phyloP scores from a whole-genome alignment of 352 stramenopile genomes.

The Pilasporangium apinafurcum region DNA sequence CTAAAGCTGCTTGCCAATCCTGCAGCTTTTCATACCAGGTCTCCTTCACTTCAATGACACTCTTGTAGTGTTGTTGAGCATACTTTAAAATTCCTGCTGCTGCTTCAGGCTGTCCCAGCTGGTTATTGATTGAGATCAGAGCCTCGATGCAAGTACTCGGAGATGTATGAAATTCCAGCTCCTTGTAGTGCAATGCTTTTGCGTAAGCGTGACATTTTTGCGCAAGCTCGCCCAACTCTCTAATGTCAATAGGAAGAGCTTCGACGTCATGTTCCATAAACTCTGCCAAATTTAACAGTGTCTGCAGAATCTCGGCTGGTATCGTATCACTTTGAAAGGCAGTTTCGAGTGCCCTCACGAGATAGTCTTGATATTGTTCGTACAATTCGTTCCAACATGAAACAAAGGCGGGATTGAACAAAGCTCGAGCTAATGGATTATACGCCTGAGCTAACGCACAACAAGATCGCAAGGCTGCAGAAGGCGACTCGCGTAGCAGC shows the following conservation, averaged over 20 bases:
- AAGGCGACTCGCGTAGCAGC: slow-evolving; percentile 95
- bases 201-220: slow-evolving; percentile 97
- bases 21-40: slow-evolving; percentile 98
- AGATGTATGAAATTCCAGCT: slow-evolving; percentile 94
- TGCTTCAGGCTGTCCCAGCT: slow-evolving; percentile 94
- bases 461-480: slow-evolving; percentile 89
- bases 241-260: slow-evolving; percentile 95
- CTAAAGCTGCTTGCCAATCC: slow-evolving; percentile 94
- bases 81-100: slow-evolving; percentile 97
- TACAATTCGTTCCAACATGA: slow-evolving; percentile 98
- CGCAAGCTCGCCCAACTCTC: slow-evolving; percentile 90
- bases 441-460: slow-evolving; percentile 94
- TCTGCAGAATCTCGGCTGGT: slow-evolving; percentile 96
- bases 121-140: slow-evolving; percentile 99
- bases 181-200: slow-evolving; percentile 95
- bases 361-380: slow-evolving; percentile 89
- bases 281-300: slow-evolving; percentile 96
- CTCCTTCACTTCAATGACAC: slow-evolving; percentile 90
- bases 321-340: slow-evolving; percentile 91
- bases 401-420: slow-evolving; percentile 98
- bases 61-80: slow-evolving; percentile 68
- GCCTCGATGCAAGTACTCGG: slow-evolving; percentile 94
- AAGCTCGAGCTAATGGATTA: slow-evolving; percentile 92
- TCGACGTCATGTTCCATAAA: slow-evolving; percentile 99
- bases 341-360: slow-evolving; percentile 91